A percentile compares a stretch with the other conserved stretches of the same genome.
These are phyloP conservation scores for Zygosaccharomyces bisporus DNA, from an alignment of 805 yeast species.

Conservation along the genomic window DNA sequence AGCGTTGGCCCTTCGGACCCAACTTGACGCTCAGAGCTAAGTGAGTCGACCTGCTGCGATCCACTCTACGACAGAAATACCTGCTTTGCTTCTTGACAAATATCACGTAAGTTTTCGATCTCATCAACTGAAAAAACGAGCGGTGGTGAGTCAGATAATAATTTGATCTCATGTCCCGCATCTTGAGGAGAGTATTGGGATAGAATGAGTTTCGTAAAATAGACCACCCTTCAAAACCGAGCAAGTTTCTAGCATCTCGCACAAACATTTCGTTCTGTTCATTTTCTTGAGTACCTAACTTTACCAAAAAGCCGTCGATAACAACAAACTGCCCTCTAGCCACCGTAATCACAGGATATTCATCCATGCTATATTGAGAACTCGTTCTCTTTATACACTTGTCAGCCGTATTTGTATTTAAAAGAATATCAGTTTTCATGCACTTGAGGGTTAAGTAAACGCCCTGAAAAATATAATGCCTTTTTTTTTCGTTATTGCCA, in stretches of 20 bases:
- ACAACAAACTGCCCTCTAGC: constrained; percentile 11
- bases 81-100: constrained; percentile 11
- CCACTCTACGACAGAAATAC: constrained; percentile 11
- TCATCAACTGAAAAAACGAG: constrained; percentile 9
- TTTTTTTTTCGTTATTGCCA: neutral
- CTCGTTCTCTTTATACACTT: neutral
- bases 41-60: constrained; percentile 10
- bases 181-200: constrained; percentile 6
- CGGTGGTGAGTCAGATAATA: constrained; percentile 7
- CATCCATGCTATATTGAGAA: constrained; percentile 5
- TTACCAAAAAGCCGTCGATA: constrained; percentile 14
- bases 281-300: constrained; percentile 4
- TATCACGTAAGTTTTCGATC: constrained; percentile 6
- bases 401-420: neutral
- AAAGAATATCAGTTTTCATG: neutral
- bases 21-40: constrained; percentile 9
- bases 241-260: constrained; percentile 1
- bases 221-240: constrained; percentile 4
- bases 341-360: constrained; percentile 10
- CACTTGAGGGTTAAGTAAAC: neutral
- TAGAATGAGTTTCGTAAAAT: constrained; percentile 2
- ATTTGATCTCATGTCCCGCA: constrained; percentile 11
- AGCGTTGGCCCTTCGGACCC: constrained; percentile 3
- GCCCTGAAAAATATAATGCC: neutral
- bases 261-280: constrained; percentile 1